Evolutionary conservation across 2,329 filamentous ascomycete species (phyloP).

Genomic region (Aspergillus fischeri): DNA sequence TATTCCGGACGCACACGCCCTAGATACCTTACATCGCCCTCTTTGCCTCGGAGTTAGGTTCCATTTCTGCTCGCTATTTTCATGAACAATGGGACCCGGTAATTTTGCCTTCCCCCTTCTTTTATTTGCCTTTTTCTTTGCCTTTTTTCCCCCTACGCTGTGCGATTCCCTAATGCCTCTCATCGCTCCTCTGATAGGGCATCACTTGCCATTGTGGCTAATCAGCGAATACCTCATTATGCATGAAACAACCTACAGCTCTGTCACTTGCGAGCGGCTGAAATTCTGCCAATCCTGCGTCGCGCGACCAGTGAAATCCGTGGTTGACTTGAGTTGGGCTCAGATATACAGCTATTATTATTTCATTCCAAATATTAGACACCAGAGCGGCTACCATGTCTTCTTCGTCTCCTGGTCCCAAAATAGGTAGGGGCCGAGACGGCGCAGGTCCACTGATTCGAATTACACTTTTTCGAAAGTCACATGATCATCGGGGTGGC

Average conservation of each 20-base stretch:
- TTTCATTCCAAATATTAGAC: background rate
- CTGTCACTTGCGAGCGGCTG: background rate
- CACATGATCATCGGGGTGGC: background rate
- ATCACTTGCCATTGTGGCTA: background rate
- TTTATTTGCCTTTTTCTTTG: background rate
- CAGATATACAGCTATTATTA: background rate
- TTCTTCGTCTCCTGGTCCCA: background rate
- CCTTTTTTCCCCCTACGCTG: background rate
- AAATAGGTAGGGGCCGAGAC: background rate
- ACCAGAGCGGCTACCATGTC: background rate
- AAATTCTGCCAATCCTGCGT: background rate
- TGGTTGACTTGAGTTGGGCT: background rate
- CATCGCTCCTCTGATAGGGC: background rate
- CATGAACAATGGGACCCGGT: background rate
- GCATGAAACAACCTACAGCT: background rate
- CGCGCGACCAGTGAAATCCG: background rate
- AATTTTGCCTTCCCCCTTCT: background rate
- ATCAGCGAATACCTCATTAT: constrained; percentile 1
- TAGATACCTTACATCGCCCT: background rate
- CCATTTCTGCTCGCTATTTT: background rate
- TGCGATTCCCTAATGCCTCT: background rate
- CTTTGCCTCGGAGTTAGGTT: background rate
- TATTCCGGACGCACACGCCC: background rate
- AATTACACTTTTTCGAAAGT: background rate
- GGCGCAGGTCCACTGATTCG: background rate